phyloP scores from a whole-genome alignment of 129 eudicot genomes.

The Oenanthe sinensis region DNA sequence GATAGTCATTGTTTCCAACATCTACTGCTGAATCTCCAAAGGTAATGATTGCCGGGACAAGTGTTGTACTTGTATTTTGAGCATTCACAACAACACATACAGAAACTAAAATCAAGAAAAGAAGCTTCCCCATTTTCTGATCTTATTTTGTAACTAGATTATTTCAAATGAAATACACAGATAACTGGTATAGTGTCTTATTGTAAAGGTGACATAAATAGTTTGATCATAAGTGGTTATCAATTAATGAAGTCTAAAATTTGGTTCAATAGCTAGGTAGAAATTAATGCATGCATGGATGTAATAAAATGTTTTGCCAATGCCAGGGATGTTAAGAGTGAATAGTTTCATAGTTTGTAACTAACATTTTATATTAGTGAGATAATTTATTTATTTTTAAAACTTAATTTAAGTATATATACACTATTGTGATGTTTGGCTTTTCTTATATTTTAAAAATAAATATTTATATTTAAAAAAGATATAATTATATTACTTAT shows the following conservation, averaged over 20 bases:
- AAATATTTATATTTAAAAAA: too few species aligned
- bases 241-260: not conserved
- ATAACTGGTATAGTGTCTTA: not conserved
- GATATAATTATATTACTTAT: too few species aligned
- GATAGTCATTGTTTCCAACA: slow-evolving; percentile 77
- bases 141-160: not conserved
- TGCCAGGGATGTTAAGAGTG: too few species aligned
- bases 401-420: too few species aligned
- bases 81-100: slow-evolving; percentile 30
- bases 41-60: slow-evolving; percentile 72
- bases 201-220: not conserved
- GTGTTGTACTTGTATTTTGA: slow-evolving; percentile 29
- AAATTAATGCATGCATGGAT: not conserved
- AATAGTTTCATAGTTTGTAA: too few species aligned
- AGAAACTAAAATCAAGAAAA: slow-evolving; percentile 14
- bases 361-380: too few species aligned
- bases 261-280: not conserved
- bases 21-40: slow-evolving; percentile 91
- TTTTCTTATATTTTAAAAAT: too few species aligned
- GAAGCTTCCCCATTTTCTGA: not conserved
- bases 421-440: too few species aligned
- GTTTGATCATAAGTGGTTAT: not conserved
- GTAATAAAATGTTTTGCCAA: too few species aligned
- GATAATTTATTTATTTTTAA: too few species aligned
- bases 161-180: slow-evolving; percentile 7